Percentiles rank a stretch among this genome's conserved stretches.
phyloP scores from a whole-genome alignment of 805 yeast species.

The Saccharomycopsis javanensis region DNA sequence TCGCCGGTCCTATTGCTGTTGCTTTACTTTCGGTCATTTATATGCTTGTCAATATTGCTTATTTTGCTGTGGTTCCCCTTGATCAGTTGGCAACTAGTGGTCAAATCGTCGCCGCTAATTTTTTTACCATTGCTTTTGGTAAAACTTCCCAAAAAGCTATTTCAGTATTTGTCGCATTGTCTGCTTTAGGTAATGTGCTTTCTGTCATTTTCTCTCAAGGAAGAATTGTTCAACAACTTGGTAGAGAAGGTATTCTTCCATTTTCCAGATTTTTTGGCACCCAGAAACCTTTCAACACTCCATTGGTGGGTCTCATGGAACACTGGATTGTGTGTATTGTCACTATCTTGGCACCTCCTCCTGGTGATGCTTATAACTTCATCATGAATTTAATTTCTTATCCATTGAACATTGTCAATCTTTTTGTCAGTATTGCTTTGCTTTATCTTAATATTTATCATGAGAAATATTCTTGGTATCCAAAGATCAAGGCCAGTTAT shows the following conservation, averaged over 20 bases:
- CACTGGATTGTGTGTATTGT: conserved; percentile 70
- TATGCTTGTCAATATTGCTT: conserved; percentile 69
- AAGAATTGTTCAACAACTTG: conserved; percentile 69
- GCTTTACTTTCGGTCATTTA: conserved; percentile 52
- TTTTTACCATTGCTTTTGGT: conserved; percentile 66
- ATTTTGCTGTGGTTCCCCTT: conserved; percentile 71
- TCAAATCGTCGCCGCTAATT: conserved; percentile 64
- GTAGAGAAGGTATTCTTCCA: conserved; percentile 75
- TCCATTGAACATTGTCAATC: conserved; percentile 69
- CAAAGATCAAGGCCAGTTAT: conserved; percentile 58
- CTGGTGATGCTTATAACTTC: conserved; percentile 82
- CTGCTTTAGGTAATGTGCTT: conserved; percentile 74
- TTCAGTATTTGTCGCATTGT: conserved; percentile 69
- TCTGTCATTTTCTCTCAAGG: conserved; percentile 78
- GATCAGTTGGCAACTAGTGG: conserved; percentile 52
- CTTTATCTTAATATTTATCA: conserved; percentile 46
- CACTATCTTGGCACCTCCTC: conserved; percentile 71
- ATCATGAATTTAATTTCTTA: conserved; percentile 71
- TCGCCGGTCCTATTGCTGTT: conserved; percentile 71
- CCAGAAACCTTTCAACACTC: conserved; percentile 64
- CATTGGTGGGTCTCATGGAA: conserved; percentile 61
- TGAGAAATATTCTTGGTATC: conserved; percentile 46
- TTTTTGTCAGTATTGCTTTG: conserved; percentile 53
- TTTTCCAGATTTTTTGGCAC: conserved; percentile 62
- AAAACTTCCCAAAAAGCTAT: conserved; percentile 59